Base-by-base conservation (phyloP, 129 eudicot genomes). In the Pittosporum tobira region DNA sequence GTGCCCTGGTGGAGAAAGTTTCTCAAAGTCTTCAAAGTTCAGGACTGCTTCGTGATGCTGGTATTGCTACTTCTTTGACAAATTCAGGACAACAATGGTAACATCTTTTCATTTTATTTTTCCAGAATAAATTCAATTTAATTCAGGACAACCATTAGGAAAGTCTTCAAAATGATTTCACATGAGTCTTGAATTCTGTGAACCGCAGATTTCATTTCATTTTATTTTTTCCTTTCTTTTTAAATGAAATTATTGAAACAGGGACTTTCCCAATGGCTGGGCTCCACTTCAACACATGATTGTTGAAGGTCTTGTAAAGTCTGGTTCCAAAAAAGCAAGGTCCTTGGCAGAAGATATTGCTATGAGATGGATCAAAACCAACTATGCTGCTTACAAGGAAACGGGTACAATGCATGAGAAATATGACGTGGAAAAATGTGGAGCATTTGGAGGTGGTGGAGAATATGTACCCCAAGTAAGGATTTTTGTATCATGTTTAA, bases 251-350 rank as follows among this genome's bases (percentile, higher is more conserved):
- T 43, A 43, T 48, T 22, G 16, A 31, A 61, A 72, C 71, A 88
- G 96, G 96, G 96, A 88, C 59, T 81, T 73, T 79, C 96, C 96
- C 10, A 88, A 88, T 52, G 96, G 96, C 30, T 88, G 96, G 96
- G 94, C 94, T 2, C 94, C 96, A 0, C 21, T 84, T n/a, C n/a
- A n/a, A n/a, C n/a, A n/a, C n/a, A n/a, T n/a, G n/a, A n/a, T n/a
- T n/a, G n/a, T n/a, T n/a, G 90, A 88, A 48, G 96, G 94, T 23
- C 73, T 88, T 22, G 75, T 71, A 24, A 74, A 66, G 47, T 88
- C 90, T 0, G 75, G 80, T 15, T 73, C 87, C 3, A 51, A 81
- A 53, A 71, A 72, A 62, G 87, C 87, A 0, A 52, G 71, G 54
- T 61, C 55, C 1, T 19, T 88, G 57, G 96, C 94, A 0, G 57